Percentiles rank a stretch among this genome's conserved stretches.
Evolutionary conservation across 2,329 filamentous ascomycete genomes (phyloP).

Genomic region (Hypoxylon sp.): DNA sequence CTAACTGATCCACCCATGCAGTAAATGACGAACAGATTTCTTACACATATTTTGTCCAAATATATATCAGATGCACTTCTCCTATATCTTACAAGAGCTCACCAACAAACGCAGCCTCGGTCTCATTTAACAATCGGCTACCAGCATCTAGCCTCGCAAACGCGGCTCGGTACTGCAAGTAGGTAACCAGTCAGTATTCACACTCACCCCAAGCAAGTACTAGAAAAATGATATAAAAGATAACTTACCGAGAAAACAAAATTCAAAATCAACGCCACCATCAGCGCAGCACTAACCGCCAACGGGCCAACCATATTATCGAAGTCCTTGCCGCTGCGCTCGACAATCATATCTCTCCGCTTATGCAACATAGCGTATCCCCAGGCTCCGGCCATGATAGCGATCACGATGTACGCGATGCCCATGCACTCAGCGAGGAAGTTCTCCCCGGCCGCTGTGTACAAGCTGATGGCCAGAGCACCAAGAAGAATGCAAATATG

Average conservation of each 20-base stretch:
- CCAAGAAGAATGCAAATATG: constrained; percentile 92
- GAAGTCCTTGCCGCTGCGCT: constrained; percentile 92
- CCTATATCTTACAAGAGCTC: constrained; percentile 47
- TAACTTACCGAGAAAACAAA: constrained; percentile 84
- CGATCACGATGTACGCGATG: constrained; percentile 85
- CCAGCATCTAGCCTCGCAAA: constrained; percentile 45
- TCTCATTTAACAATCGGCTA: constrained; percentile 41
- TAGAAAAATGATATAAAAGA: too few species aligned
- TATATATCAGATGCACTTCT: background rate
- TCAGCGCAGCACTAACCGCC: constrained; percentile 83
- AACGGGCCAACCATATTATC: constrained; percentile 90
- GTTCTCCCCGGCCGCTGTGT: constrained; percentile 88
- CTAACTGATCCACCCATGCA: constrained; percentile 15
- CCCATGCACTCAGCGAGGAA: constrained; percentile 83
- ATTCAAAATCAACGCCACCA: constrained; percentile 85
- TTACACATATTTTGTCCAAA: constrained; percentile 26
- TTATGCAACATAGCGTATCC: constrained; percentile 86
- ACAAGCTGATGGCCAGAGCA: constrained; percentile 84
- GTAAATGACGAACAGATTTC: constrained; percentile 32
- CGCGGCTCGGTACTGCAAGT: constrained; percentile 53
- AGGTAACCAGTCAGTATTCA: background rate
- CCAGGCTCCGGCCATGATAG: constrained; percentile 87
- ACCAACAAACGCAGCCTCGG: constrained; percentile 44
- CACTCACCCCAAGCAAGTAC: too few species aligned
- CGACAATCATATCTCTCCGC: constrained; percentile 82